Base-by-base conservation (phyloP, 2,329 filamentous ascomycete species). In the Lachnellula cervina region DNA sequence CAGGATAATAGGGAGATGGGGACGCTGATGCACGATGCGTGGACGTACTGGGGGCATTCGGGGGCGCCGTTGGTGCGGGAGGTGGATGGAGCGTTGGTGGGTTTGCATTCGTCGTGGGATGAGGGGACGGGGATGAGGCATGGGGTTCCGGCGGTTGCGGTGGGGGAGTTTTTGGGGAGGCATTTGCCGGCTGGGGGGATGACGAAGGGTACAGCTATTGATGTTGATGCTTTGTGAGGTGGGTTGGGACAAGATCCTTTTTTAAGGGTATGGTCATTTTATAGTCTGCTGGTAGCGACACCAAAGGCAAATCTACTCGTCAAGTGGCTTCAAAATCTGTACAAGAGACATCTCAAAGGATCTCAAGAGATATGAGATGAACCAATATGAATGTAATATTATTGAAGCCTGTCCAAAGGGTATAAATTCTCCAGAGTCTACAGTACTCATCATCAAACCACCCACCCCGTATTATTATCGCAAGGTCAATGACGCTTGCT, bases 41-140 rank as follows among this genome's bases (percentile, higher is more conserved):
- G 79, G 79, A 81, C 78, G 1, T 82, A 81, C 64, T 81, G 79
- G 80, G 79, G 79, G 1, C 78, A 81, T 63, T 79, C 74, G 21
- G 78, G 78, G 3, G 79, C 78, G 5, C 77, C 76, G 1, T 64
- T 82, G 16, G 58, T 80, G n/a, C 64, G 72, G 16, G 52, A 57
- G 32, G 63, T 57, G n/a, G 69, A 67, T 13, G 76, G 75, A 0
- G 61, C 25, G 9, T 61, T 82, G 53, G 66, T 80, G 0, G 79
- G 78, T 1, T 57, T 82, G 58, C 78, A 82, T 69, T 80, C 77
- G 4, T 77, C 73, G 28, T 82, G 79, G 77, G 77, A 82, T 62
- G 77, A 80, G 21, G 56, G 74, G 59, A 80, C 76, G 8, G 73
- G 70, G 0, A 79, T 78, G 76, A 70, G 78, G 59, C 73, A 78